Base-by-base conservation (phyloP, 2,329 filamentous ascomycete genomes). In the Pseudogymnoascus sp. region DNA sequence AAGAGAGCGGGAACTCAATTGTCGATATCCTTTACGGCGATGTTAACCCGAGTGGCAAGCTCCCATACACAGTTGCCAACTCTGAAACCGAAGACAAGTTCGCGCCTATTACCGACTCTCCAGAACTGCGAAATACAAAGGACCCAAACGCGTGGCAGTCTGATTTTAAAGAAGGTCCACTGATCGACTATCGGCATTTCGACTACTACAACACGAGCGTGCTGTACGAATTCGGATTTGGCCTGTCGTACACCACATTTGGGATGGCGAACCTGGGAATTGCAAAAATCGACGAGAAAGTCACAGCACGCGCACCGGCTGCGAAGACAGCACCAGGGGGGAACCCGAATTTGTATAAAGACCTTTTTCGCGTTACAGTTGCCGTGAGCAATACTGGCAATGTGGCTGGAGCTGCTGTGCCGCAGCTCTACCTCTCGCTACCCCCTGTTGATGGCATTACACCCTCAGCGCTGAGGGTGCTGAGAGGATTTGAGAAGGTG, bases 101-200 rank as follows among this genome's bases (percentile, higher is more conserved):
- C 65, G 79, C 78, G 24, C 85, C 85, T 19, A 74, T 76, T 66
- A 79, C 80, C 33, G 80, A 76, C 4, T 77, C 73, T 6, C 74
- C 68, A 16, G 72, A 81, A 7, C 72, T 79, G 26, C 72, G 76
- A 13, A 75, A 77, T 64, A 69, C 59, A 11, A 64, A 65, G 7
- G 35, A 40, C 13, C 59, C 67, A 4, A 59, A 56, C 53, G 66
- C 61, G 11, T 68, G 66, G 69, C 68, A 91, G 64, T 84, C 86
- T 63, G 81, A 90, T 70, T 95, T 91, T 71, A 78, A 80, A 10
- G 90, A 93, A 74, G 89, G 90, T 8, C 80, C 88, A 61, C 89
- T 91, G 73, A 91, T 95, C 70, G 90, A 93, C 75, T 90, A 91
- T 76, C 83, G 87, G 21, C 79, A 86, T 68, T 90, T 93, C 61